Conservation (phyloP, 2,329 filamentous ascomycete genomes). For the Colletotrichum gloeosporioides region DNA sequence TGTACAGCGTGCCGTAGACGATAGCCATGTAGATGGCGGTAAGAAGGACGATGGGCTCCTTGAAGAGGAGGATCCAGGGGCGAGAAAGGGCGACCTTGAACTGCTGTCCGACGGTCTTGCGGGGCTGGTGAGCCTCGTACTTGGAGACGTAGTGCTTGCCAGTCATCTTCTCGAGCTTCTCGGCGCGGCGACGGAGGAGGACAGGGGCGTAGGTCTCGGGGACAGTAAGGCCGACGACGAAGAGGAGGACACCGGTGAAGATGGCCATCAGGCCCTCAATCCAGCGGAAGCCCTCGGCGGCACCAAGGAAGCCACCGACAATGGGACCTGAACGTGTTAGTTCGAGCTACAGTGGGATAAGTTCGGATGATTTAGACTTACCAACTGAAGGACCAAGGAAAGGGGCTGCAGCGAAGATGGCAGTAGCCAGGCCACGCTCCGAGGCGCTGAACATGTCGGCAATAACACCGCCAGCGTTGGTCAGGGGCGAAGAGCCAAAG, state of each 20-base stretch:
- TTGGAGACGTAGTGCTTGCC: slow-evolving; percentile 29
- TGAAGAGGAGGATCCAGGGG: slow-evolving; percentile 73
- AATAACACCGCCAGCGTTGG: slow-evolving; percentile 67
- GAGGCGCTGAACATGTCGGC: slow-evolving; percentile 63
- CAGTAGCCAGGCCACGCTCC: slow-evolving; percentile 62
- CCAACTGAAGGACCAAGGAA: slow-evolving; percentile 69
- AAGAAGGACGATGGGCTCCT: slow-evolving; percentile 72
- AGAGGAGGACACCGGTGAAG: slow-evolving; percentile 46
- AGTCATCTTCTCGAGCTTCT: slow-evolving; percentile 21
- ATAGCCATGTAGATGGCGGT: slow-evolving; percentile 71
- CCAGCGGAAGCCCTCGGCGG: slow-evolving; percentile 72
- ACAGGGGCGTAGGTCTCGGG: slow-evolving; percentile 35
- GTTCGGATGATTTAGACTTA: slow-evolving; percentile 60
- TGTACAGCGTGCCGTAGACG: slow-evolving; percentile 62
- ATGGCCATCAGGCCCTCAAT: slow-evolving; percentile 69
- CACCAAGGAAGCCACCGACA: slow-evolving; percentile 69
- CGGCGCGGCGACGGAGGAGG: slow-evolving; percentile 29
- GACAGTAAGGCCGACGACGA: slow-evolving; percentile 52
- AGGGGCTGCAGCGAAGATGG: slow-evolving; percentile 68
- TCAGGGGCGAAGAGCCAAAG: slow-evolving; percentile 67
- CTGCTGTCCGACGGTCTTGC: slow-evolving; percentile 46
- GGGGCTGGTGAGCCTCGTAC: slow-evolving; percentile 55
- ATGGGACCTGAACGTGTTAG: slow-evolving; percentile 69
- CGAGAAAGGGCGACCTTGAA: slow-evolving; percentile 47
- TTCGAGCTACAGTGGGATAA: slow-evolving; percentile 66